phyloP scores from a whole-genome alignment of 108 stramenopile species.

The Thalassiosira profunda region DNA sequence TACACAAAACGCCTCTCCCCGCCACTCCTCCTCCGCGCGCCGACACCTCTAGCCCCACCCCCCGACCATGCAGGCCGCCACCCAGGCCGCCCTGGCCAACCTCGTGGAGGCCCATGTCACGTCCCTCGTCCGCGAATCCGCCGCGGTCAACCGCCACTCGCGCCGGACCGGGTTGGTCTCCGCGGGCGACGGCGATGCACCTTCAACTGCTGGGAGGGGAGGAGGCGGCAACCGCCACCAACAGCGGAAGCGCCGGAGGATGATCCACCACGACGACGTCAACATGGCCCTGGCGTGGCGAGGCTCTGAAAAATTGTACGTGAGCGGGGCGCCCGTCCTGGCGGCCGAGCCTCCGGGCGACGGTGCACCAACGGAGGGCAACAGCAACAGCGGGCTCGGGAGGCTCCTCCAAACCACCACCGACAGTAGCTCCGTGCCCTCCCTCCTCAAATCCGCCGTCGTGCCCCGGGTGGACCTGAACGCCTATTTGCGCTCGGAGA shows the following conservation, averaged over 20 bases:
- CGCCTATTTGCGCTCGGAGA: slow-evolving; percentile 70
- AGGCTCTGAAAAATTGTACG: slow-evolving; percentile 80
- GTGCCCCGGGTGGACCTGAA: slow-evolving; percentile 64
- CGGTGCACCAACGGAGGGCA: too few species aligned
- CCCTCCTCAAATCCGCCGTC: slow-evolving; percentile 13
- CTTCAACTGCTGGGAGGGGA: background rate
- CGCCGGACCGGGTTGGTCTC: slow-evolving; percentile 60
- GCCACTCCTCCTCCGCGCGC: too few species aligned
- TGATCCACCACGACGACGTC: slow-evolving; percentile 87
- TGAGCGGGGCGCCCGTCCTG: slow-evolving; percentile 52
- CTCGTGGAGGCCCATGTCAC: slow-evolving; percentile 81
- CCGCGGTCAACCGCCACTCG: slow-evolving; percentile 77
- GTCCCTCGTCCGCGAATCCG: slow-evolving; percentile 72
- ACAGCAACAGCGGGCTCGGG: background rate
- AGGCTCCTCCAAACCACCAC: slow-evolving; percentile 11
- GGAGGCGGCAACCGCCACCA: background rate
- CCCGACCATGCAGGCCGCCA: slow-evolving; percentile 36
- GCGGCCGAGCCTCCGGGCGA: slow-evolving; percentile 10
- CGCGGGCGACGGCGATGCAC: slow-evolving; percentile 31
- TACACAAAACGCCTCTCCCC: too few species aligned
- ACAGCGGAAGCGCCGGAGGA: slow-evolving; percentile 24
- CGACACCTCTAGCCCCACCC: too few species aligned
- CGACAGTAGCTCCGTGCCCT: slow-evolving; percentile 8
- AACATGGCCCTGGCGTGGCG: slow-evolving; percentile 84
- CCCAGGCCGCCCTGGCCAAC: slow-evolving; percentile 46